A percentile compares a stretch with the other conserved stretches of the same genome.
phyloP scores from a whole-genome alignment of 2,329 filamentous ascomycete species.

The Plenodomus lindquistii region DNA sequence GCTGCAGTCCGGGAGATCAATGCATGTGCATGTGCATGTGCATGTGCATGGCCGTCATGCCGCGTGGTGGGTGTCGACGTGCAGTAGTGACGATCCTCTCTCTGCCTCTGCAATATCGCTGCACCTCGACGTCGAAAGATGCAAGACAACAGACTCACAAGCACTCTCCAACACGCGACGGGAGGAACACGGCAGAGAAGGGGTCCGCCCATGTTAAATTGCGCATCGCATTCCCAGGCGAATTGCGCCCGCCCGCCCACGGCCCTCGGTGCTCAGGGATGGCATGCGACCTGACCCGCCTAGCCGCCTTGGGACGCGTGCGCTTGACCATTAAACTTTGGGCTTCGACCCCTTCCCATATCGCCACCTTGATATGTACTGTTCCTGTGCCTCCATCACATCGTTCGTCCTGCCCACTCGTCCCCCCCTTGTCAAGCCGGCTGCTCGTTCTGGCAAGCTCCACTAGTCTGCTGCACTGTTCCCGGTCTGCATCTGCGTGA shows the following conservation, averaged over 20 bases:
- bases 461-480: too few species aligned
- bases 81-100: neutral
- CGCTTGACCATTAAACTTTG: too few species aligned
- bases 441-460: too few species aligned
- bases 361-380: too few species aligned
- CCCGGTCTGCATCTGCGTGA: too few species aligned
- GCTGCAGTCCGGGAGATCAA: slow-evolving; percentile 13
- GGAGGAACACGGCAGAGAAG: neutral
- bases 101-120: neutral
- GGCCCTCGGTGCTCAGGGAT: slow-evolving; percentile 4
- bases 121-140: neutral
- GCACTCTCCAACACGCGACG: neutral
- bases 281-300: neutral
- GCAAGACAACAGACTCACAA: neutral
- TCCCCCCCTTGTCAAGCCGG: too few species aligned
- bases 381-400: too few species aligned
- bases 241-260: slow-evolving; percentile 3
- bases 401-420: too few species aligned
- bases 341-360: too few species aligned
- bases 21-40: too few species aligned
- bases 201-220: slow-evolving; percentile 3
- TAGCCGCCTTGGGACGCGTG: neutral
- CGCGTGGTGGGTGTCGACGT: slow-evolving; percentile 3
- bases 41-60: slow-evolving; percentile 13
- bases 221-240: slow-evolving; percentile 1